Evolutionary conservation across 768 basidiomycete species (phyloP).

Genomic region (Filobasidium floriforme): DNA sequence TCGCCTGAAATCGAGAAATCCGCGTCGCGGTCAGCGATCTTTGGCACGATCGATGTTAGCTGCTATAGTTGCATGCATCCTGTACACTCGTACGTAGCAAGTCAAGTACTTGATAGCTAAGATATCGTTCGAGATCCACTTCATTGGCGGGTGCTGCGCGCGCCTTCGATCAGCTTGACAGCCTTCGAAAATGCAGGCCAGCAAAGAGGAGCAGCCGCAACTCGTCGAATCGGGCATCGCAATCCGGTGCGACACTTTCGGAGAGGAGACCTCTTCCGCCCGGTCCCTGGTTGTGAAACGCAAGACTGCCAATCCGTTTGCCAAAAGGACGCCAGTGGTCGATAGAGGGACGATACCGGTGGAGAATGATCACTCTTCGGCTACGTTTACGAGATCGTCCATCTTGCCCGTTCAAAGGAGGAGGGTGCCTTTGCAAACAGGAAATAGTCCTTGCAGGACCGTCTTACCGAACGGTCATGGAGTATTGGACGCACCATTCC

Average conservation of each 20-base stretch:
- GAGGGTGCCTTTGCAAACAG: background rate
- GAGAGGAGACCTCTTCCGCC: background rate
- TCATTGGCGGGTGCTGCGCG: no score
- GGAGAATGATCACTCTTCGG: background rate
- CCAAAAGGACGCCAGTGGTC: background rate
- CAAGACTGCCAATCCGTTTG: background rate
- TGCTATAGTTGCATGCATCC: background rate
- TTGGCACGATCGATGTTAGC: background rate
- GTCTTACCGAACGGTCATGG: background rate
- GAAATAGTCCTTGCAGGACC: background rate
- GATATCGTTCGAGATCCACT: no score
- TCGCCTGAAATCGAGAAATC: background rate
- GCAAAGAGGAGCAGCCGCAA: background rate
- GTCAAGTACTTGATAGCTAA: no score
- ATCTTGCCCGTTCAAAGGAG: background rate
- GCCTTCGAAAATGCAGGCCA: background rate
- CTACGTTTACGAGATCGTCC: constrained; percentile 1
- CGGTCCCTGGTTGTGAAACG: background rate
- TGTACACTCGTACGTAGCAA: no score
- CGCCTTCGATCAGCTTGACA: no score
- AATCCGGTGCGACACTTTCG: background rate
- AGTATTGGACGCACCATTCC: background rate
- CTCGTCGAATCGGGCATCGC: background rate
- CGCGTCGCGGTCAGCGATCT: background rate
- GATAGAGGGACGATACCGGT: background rate